Conservation (phyloP, 495 filamentous ascomycete species). For the Aspergillus avenaceus region DNA sequence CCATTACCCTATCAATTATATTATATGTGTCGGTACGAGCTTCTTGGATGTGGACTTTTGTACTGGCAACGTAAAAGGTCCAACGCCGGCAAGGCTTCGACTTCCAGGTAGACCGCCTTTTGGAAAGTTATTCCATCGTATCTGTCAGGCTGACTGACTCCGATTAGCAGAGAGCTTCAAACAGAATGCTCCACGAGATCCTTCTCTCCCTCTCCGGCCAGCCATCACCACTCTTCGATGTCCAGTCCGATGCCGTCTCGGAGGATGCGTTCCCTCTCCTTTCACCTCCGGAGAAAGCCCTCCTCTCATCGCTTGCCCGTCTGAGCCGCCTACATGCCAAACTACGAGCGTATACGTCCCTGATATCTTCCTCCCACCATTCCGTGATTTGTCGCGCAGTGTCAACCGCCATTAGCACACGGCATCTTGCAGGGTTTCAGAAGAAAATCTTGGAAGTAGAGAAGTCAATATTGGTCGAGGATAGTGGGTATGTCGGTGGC, state of each 20-base stretch:
- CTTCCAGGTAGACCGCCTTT: conserved; percentile 18
- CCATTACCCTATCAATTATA: neutral
- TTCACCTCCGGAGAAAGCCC: conserved; percentile 74
- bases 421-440: conserved; percentile 75
- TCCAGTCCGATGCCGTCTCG: conserved; percentile 32
- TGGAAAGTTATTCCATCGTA: neutral
- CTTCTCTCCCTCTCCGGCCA: conserved; percentile 92
- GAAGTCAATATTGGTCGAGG: conserved; percentile 63
- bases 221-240: conserved; percentile 75
- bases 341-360: conserved; percentile 57
- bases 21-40: conserved; percentile 51
- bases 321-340: conserved; percentile 72
- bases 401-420: conserved; percentile 69
- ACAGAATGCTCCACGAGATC: conserved; percentile 92
- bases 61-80: conserved; percentile 37
- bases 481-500: conserved; percentile 72
- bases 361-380: conserved; percentile 63
- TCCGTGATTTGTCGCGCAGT: conserved; percentile 84
- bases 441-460: conserved; percentile 82
- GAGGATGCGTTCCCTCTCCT: conserved; percentile 49
- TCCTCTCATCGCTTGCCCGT: conserved; percentile 70
- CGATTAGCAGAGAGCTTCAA: conserved; percentile 22
- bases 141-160: conserved; percentile 3
- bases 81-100: conserved; percentile 15
- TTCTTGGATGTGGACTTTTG: conserved; percentile 43